Evolutionary conservation across 352 stramenopile genomes (phyloP).

Genomic region (Pythium apleroticum): DNA sequence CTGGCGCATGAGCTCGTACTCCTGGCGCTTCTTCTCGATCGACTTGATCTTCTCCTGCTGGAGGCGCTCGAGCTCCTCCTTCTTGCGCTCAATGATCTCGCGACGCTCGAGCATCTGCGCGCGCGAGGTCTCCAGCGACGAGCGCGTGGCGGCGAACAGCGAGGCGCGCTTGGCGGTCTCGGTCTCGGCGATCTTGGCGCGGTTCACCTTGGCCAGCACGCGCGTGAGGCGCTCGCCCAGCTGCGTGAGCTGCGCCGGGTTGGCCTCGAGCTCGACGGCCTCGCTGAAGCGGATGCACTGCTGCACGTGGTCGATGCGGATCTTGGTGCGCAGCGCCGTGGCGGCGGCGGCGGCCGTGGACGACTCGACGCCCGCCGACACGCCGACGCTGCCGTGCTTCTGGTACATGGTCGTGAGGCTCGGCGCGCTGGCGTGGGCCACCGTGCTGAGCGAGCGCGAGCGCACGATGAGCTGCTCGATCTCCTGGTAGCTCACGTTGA

Average conservation of each 20-base stretch:
- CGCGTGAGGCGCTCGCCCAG: conserved; percentile 65
- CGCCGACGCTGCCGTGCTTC: conserved; percentile 38
- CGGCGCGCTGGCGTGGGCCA: conserved; percentile 56
- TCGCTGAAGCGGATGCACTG: conserved; percentile 86
- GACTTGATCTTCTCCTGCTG: conserved; percentile 91
- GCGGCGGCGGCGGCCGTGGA: conserved; percentile 52
- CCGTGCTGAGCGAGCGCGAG: conserved; percentile 65
- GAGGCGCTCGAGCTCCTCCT: conserved; percentile 95
- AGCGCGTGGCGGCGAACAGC: conserved; percentile 80
- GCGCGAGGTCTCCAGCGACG: conserved; percentile 71
- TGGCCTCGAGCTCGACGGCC: conserved; percentile 73
- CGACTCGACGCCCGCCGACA: conserved; percentile 38
- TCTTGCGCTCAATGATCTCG: conserved; percentile 95
- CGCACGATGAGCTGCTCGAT: conserved; percentile 89
- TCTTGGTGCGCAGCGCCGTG: conserved; percentile 59
- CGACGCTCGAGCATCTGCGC: conserved; percentile 89
- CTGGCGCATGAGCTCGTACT: conserved; percentile 68
- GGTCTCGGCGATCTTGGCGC: conserved; percentile 13
- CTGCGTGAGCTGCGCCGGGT: conserved; percentile 72
- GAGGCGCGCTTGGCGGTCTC: conserved; percentile 35
- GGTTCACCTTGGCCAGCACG: conserved; percentile 55
- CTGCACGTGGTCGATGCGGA: conserved; percentile 83
- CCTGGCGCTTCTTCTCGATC: conserved; percentile 78
- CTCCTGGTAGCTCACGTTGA: conserved; percentile 71
- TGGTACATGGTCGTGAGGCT: conserved; percentile 69